Base-by-base conservation (phyloP, 306 rosid species). In the Rosa persica region DNA sequence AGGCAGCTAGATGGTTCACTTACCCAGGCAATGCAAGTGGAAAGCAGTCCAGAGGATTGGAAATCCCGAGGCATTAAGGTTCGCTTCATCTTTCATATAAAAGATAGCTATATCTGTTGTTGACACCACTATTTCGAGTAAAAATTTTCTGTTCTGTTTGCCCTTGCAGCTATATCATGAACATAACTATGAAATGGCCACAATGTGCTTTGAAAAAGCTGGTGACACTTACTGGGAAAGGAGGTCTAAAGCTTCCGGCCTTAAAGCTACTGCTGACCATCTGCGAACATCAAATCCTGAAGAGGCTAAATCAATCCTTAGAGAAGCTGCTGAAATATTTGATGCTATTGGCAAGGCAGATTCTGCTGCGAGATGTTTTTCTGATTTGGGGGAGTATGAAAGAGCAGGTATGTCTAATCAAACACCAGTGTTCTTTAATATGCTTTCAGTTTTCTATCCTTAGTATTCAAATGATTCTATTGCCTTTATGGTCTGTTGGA, bases 121-220 rank as follows among this genome's bases (percentile, higher is more conserved):
- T 19, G 1, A 39, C 27, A 38, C 16, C 15, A 19, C 2, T 39
- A 62, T 17, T 36, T 66, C 4, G 12, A 38, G 1, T 66, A 66
- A 15, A 17, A 17, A 7, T 65, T 6, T 16, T 65, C 27, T 38
- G 4, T 38, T 38, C 0, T 8, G 0, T 65, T 36, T 65, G 23
- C 70, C 25, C 49, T 76, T 72, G 80, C 88, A 89, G 98, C 80
- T 93, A 9, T 90, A 81, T 76, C 52, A 84, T 38, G 93, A 89
- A 82, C 82, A 81, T 38, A 93, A 93, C 70, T 93, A 76, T 47
- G 90, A 85, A 86, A 88, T 83, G 90, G 96, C 96, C 30, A 90
- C 93, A 55, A 85, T 85, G 85, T 93, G 96, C 73, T 93, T 93
- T 83, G 92, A 89, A 81, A 89, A 87, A 83, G 98, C 93, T 27